Percentiles rank a stretch among this genome's conserved stretches.
These are phyloP conservation scores for Leccinum fuscescens DNA, from an alignment of 1,284 basidiomycete species.

Conservation along the genomic window DNA sequence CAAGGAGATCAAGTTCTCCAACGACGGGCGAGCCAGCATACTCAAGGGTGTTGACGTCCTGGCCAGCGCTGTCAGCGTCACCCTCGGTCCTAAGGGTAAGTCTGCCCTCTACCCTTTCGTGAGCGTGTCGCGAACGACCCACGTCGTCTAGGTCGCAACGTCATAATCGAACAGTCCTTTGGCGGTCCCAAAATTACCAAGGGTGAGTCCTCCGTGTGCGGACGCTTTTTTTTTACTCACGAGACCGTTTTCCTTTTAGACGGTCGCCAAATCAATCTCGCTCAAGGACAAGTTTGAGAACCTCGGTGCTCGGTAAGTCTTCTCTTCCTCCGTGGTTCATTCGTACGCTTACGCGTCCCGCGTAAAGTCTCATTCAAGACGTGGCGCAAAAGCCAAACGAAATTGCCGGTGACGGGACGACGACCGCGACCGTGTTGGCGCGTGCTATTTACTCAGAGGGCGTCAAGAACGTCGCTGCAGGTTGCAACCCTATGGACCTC, in stretches of 20 bases:
- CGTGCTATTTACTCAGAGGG: slow-evolving; percentile 98
- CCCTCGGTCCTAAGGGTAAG: slow-evolving; percentile 89
- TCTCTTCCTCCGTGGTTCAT: slow-evolving; percentile 1
- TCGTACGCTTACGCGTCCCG: background rate
- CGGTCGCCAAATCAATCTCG: slow-evolving; percentile 93
- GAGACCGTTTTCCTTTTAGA: slow-evolving; percentile 45
- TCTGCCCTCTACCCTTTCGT: slow-evolving; percentile 8
- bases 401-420: slow-evolving; percentile 96
- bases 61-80: slow-evolving; percentile 93
- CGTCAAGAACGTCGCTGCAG: slow-evolving; percentile 98
- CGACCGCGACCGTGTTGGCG: slow-evolving; percentile 95
- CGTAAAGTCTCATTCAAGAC: slow-evolving; percentile 82
- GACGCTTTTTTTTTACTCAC: no score
- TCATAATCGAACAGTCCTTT: slow-evolving; percentile 98
- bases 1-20: slow-evolving; percentile 97
- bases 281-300: slow-evolving; percentile 99
- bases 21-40: slow-evolving; percentile 92
- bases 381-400: slow-evolving; percentile 98
- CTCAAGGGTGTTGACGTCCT: slow-evolving; percentile 95
- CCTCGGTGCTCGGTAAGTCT: slow-evolving; percentile 86
- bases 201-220: slow-evolving; percentile 44
- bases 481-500: slow-evolving; percentile 99
- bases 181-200: slow-evolving; percentile 99
- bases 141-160: slow-evolving; percentile 74
- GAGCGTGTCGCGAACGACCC: background rate